These are phyloP conservation scores for Podila epicladia DNA, from an alignment of 192 early-diverging fungal species.

Conservation along the genomic window DNA sequence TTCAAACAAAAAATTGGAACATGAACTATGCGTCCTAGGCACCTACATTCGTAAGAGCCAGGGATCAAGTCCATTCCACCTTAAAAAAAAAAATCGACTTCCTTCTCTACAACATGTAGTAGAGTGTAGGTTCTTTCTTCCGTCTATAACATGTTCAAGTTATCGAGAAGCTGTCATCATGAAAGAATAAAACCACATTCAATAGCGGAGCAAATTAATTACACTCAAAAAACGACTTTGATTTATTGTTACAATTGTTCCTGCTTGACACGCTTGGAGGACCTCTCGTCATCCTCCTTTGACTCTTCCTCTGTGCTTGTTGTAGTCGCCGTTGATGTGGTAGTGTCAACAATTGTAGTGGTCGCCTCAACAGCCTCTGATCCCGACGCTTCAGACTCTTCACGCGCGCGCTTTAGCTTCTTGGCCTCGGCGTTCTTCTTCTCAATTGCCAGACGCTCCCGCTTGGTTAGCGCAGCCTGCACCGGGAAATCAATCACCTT, in stretches of 20 bases:
- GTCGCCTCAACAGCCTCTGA: neutral
- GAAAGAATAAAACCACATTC: too few species aligned
- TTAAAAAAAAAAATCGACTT: too few species aligned
- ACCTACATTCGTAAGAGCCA: too few species aligned
- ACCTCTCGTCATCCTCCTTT: neutral
- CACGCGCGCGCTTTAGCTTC: conserved; percentile 34
- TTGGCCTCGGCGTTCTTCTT: conserved; percentile 43
- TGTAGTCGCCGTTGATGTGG: neutral
- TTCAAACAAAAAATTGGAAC: too few species aligned
- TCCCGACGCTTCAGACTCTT: conserved; percentile 7
- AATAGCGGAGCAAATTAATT: too few species aligned
- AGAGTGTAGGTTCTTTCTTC: too few species aligned
- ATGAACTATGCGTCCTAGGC: too few species aligned
- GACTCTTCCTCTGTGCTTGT: neutral
- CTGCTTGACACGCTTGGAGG: conserved; percentile 8
- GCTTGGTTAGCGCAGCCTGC: conserved; percentile 46
- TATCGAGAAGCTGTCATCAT: too few species aligned
- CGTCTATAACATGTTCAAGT: too few species aligned
- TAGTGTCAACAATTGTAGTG: neutral
- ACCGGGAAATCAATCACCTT: conserved; percentile 59
- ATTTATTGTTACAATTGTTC: neutral
- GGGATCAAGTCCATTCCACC: too few species aligned
- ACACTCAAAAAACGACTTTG: neutral
- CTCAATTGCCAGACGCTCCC: conserved; percentile 38
- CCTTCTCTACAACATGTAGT: too few species aligned